Percentiles rank a stretch among this genome's conserved stretches.
Evolutionary conservation across 352 stramenopile genomes (phyloP).

Genomic region (Hyaloperonospora arabidopsidis): DNA sequence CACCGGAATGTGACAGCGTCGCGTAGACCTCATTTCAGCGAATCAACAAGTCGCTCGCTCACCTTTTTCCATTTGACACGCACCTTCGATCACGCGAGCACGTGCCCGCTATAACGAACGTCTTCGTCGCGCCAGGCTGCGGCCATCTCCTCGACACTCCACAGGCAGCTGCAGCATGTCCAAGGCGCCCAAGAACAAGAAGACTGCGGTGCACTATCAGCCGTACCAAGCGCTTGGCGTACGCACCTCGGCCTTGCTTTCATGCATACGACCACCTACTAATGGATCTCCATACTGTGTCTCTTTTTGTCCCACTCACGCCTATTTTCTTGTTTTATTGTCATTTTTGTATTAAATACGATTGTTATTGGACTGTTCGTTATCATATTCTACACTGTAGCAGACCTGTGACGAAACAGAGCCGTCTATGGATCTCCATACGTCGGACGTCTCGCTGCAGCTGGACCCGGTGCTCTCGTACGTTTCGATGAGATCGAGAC

Average conservation of each 20-base stretch:
- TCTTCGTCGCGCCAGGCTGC: too few relatives aligned
- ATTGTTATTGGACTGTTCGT: too few relatives aligned
- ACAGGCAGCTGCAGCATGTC: constrained; percentile 34
- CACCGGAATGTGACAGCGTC: too few relatives aligned
- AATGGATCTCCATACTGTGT: neutral
- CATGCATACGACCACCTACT: too few relatives aligned
- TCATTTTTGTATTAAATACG: too few relatives aligned
- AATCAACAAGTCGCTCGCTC: neutral
- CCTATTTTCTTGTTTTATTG: neutral
- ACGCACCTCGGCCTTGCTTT: neutral
- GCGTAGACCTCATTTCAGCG: constrained; percentile 1
- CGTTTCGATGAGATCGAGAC: constrained; percentile 6
- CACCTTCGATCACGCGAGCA: too few relatives aligned
- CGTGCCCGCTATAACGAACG: too few relatives aligned
- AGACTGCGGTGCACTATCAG: constrained; percentile 67
- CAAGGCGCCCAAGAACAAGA: constrained; percentile 74
- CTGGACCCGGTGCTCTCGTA: constrained; percentile 72
- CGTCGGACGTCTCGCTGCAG: constrained; percentile 43
- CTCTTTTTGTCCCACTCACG: neutral
- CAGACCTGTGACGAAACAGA: constrained; percentile 26
- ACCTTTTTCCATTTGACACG: too few relatives aligned
- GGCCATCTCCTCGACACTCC: too few relatives aligned
- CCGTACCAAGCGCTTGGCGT: constrained; percentile 57
- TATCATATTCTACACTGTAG: neutral
- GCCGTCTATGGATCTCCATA: constrained; percentile 38